Conservation (phyloP, 2,329 filamentous ascomycete genomes). For the Parastagonospora avenae region DNA sequence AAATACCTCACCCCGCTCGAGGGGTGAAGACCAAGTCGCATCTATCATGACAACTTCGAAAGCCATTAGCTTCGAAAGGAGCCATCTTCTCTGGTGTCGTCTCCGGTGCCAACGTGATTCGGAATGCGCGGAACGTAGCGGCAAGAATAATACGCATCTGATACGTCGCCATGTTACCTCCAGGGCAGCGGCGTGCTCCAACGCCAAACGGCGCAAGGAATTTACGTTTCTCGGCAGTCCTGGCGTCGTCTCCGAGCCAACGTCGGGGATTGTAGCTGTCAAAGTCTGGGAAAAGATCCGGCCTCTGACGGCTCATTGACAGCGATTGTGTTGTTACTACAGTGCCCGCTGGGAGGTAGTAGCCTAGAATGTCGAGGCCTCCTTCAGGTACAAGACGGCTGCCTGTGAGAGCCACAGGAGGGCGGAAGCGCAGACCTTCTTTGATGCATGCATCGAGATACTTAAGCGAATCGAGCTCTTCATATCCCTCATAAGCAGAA, state of each 20-base stretch:
- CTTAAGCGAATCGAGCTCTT: slow-evolving; percentile 24
- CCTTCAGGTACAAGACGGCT: slow-evolving; percentile 21
- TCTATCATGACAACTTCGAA: slow-evolving; percentile 21
- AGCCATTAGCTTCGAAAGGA: slow-evolving; percentile 28
- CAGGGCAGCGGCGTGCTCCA: slow-evolving; percentile 23
- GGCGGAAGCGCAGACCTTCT: slow-evolving; percentile 27
- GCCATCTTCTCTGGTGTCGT: slow-evolving; percentile 25
- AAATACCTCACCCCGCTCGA: not conserved
- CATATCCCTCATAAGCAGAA: slow-evolving; percentile 17
- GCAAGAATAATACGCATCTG: slow-evolving; percentile 25
- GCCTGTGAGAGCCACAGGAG: slow-evolving; percentile 25
- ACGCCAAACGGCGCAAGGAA: slow-evolving; percentile 23
- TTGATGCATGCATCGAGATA: slow-evolving; percentile 23
- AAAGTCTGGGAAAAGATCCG: slow-evolving; percentile 24
- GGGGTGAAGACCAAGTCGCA: slow-evolving; percentile 23
- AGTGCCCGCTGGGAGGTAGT: slow-evolving; percentile 1
- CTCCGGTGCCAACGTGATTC: slow-evolving; percentile 17
- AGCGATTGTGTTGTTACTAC: slow-evolving; percentile 12
- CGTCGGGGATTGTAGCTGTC: slow-evolving; percentile 21
- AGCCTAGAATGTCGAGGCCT: slow-evolving; percentile 17
- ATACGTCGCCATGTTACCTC: slow-evolving; percentile 27
- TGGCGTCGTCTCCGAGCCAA: slow-evolving; percentile 18
- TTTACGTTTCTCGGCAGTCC: slow-evolving; percentile 15
- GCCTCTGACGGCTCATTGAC: slow-evolving; percentile 25
- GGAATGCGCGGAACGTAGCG: slow-evolving; percentile 21